phyloP scores from a whole-genome alignment of 352 stramenopile genomes.

The Pythium myriotylum region DNA sequence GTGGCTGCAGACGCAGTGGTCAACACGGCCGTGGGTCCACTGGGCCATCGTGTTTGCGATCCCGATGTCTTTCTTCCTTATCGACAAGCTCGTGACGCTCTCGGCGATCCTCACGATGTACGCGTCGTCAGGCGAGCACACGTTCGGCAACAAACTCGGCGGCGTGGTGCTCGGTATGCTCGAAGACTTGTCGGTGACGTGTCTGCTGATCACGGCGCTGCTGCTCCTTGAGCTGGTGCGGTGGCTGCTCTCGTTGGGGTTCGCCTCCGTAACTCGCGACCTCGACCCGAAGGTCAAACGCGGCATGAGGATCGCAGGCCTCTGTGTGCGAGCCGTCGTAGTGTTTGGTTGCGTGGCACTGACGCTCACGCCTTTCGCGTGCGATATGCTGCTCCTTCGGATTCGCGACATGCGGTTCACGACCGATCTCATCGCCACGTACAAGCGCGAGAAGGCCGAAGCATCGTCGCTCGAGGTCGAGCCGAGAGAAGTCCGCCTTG shows the following conservation, averaged over 20 bases:
- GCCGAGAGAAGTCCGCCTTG: conserved; percentile 24
- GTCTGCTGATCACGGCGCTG: conserved; percentile 4
- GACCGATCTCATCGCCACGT: conserved; percentile 47
- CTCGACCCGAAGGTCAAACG: too few relatives aligned
- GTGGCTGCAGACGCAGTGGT: too few relatives aligned
- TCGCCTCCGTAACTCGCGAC: not conserved
- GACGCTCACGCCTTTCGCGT: conserved; percentile 27
- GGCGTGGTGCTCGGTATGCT: conserved; percentile 11
- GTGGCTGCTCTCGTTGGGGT: not conserved
- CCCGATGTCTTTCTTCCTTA: conserved; percentile 36
- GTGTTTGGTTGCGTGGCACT: conserved; percentile 34
- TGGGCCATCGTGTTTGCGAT: not conserved
- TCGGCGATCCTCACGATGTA: conserved; percentile 35
- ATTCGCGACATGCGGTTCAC: conserved; percentile 53
- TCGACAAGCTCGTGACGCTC: conserved; percentile 31
- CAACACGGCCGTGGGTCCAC: too few relatives aligned
- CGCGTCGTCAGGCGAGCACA: conserved; percentile 28
- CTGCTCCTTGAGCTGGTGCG: not conserved
- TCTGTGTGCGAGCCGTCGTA: not conserved
- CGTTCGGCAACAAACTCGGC: conserved; percentile 14
- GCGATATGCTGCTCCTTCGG: conserved; percentile 45
- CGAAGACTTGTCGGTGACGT: not conserved
- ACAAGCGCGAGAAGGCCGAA: conserved; percentile 36
- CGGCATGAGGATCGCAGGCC: not conserved
- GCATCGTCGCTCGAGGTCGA: conserved; percentile 31